Conservation (phyloP, 2,329 filamentous ascomycete species). For the Nemania abortiva region DNA sequence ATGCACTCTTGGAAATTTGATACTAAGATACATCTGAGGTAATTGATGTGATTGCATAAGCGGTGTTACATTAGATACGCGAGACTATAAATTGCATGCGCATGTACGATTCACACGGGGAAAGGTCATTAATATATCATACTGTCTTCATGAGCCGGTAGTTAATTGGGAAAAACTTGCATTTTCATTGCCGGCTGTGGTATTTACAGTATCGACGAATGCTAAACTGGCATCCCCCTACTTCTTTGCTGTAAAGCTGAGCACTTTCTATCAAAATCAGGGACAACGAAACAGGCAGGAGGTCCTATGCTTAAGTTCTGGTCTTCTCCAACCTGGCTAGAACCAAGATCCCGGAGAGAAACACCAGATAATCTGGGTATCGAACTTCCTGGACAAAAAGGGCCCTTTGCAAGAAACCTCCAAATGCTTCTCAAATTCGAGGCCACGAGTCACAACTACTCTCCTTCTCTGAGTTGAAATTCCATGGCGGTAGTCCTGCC, state of each 20-base stretch:
- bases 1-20: background rate
- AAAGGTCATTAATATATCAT: background rate
- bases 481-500: slow-evolving; percentile 17
- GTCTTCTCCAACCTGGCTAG: slow-evolving; percentile 39
- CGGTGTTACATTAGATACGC: background rate
- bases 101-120: no score
- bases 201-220: slow-evolving; percentile 49
- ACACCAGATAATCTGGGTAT: slow-evolving; percentile 37
- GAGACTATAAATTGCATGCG: background rate
- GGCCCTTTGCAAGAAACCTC: slow-evolving; percentile 35
- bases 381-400: slow-evolving; percentile 36
- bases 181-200: slow-evolving; percentile 44
- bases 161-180: slow-evolving; percentile 32
- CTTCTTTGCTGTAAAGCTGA: slow-evolving; percentile 39
- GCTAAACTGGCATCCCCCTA: slow-evolving; percentile 39
- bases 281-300: slow-evolving; percentile 24
- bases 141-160: slow-evolving; percentile 11
- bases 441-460: slow-evolving; percentile 20
- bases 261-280: slow-evolving; percentile 38
- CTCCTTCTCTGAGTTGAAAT: slow-evolving; percentile 34
- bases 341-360: slow-evolving; percentile 41
- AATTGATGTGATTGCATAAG: background rate
- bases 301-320: slow-evolving; percentile 36
- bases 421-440: slow-evolving; percentile 41
- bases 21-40: background rate